phyloP scores from a whole-genome alignment of 306 rosid species.

The Vicia villosa region DNA sequence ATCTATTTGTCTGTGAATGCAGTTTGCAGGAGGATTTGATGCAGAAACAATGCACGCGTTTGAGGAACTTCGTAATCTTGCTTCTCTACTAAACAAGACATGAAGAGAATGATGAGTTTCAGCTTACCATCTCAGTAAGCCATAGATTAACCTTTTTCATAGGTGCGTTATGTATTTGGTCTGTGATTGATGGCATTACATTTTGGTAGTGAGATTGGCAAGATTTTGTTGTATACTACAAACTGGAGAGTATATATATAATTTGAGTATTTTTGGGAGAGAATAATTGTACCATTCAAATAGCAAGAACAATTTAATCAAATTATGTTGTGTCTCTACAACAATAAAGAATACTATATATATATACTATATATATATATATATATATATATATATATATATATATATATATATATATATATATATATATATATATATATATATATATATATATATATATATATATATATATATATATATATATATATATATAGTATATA shows the following conservation, averaged over 20 bases:
- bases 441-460: too few species aligned
- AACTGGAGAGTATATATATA: background rate
- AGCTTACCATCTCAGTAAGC: constrained; percentile 58
- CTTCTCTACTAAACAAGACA: constrained; percentile 81
- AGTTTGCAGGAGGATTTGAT: constrained; percentile 99
- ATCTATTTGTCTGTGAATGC: constrained; percentile 40
- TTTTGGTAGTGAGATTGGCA: constrained; percentile 26
- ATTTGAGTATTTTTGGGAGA: background rate
- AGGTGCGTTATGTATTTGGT: constrained; percentile 33
- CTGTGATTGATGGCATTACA: constrained; percentile 25
- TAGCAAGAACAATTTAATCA: background rate
- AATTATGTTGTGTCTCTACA: background rate
- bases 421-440: too few species aligned
- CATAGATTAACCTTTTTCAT: constrained; percentile 11
- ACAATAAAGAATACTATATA: background rate
- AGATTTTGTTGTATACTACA: constrained; percentile 31
- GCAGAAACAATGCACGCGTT: constrained; percentile 98
- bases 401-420: too few species aligned
- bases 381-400: too few species aligned
- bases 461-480: too few species aligned
- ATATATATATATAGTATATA: background rate
- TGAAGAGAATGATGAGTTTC: constrained; percentile 37
- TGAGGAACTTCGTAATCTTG: constrained; percentile 92
- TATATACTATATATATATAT: background rate
- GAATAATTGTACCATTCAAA: constrained; percentile 14